Base-by-base conservation (phyloP, 192 early-diverging fungal genomes). In the Coemansia sp. region DNA sequence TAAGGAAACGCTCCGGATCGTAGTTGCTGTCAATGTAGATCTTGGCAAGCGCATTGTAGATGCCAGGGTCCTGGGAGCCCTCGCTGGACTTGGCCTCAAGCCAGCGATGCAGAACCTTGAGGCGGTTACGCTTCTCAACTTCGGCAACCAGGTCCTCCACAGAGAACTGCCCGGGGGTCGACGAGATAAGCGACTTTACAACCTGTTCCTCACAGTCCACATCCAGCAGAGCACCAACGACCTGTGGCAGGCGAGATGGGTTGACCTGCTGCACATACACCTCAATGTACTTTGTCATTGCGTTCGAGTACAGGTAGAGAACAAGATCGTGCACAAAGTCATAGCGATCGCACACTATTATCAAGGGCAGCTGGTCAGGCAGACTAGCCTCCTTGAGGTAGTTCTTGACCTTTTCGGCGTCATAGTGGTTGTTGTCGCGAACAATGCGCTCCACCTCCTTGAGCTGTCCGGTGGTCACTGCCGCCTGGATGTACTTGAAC, bases 241-340 rank as follows among this genome's bases (percentile, higher is more conserved):
- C 98, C 58, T 91, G 88, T 40, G 98, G 96, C 42, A 96, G 93
- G 61, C 98, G 93, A 37, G 87, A 71, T 7, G 98, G 86, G 79
- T 99, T 99, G 62, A 99, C 96, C 72, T 95, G 96, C 71, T 99
- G 98, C n/a, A 99, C 98, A 70, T 99, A 99, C 17, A 96, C 91
- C 83, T 98, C 98, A 74, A 99, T 97, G 84, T 94, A 98, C 86
- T 97, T 95, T 78, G 86, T 90, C 70, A 94, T 75, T 63, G 91
- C 90, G 84, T 95, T 95, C 64, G 96, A 94, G 85, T 98, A 98
- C 73, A 99, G 83, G 57, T 93, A 97, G 40, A 99, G 87, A 7
- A 99, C 93, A 32, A 99, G 84, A 67, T 99, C 98, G 70, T 99
- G 96, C 43, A 99, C 96, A 87, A 91, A 99, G 81, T 93, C 89